Base-by-base conservation (phyloP, 176 grass and related monocot species). In the sorghum (Sorghum bicolor) region DNA sequence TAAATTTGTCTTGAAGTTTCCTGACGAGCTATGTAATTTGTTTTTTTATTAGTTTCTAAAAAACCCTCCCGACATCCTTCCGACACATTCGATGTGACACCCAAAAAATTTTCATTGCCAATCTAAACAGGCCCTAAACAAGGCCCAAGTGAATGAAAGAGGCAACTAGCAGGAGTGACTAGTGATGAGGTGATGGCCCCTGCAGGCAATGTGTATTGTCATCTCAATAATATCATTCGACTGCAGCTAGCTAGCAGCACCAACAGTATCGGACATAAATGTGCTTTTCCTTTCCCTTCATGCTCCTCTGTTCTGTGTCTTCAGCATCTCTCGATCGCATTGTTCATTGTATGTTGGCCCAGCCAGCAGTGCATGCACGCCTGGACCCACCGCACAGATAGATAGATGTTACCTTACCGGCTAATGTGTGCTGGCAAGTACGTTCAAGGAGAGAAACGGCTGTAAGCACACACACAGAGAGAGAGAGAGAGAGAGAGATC, bases 231-330 rank as follows among this genome's bases (percentile, higher is more conserved):
- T 84, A 76, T 36, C 43, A 30, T 67, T 70, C 79, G 61, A 25
- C 58, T n/a, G 58, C 76, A 45, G 8, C 28, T 74, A n/a, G n/a
- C n/a, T n/a, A n/a, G n/a, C n/a, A n/a, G 84, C 77, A 39, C 58
- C 0, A 81, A 87, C 70, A 87, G 78, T 81, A 32, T 24, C 19
- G 26, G 78, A 67, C 85, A 75, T 81, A 87, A 87, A 70, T 87
- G 72, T 76, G 79, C 63, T 57, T 87, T 75, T 25, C 0, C 45
- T 14, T 39, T 15, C 2, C 5, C 3, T 20, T 24, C 48, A 8
- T 70, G 36, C 74, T n/a, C 44, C 37, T 50, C 47, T 19, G 1
- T 17, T 28, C 31, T 39, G 13, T 15, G 39, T n/a, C 10, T 15
- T 24, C 67, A 41, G 22, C 33, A 29, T 67, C 33, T 67, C 33